Conservation (phyloP, 495 filamentous ascomycete species). For the Aspergillus panamensis region DNA sequence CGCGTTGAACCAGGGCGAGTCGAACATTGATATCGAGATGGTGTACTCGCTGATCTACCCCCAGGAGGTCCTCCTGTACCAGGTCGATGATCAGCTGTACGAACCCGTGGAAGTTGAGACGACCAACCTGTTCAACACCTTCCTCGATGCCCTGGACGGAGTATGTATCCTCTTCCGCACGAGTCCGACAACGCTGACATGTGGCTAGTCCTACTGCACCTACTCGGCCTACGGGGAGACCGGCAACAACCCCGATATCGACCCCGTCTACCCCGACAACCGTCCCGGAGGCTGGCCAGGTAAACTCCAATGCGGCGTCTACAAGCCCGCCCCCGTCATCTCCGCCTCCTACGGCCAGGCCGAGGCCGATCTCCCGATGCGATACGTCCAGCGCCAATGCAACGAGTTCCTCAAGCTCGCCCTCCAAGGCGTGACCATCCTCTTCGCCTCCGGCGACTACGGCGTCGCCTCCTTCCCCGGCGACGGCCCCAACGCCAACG, state of each 20-base stretch:
- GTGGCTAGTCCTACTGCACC: slow-evolving; percentile 45
- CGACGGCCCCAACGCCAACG: slow-evolving; percentile 35
- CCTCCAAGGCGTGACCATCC: slow-evolving; percentile 56
- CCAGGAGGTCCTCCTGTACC: slow-evolving; percentile 55
- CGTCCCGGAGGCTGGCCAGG: slow-evolving; percentile 53
- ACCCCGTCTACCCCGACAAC: slow-evolving; percentile 55
- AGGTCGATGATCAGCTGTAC: slow-evolving; percentile 54
- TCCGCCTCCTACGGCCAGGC: slow-evolving; percentile 55
- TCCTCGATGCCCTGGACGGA: slow-evolving; percentile 61
- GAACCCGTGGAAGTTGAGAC: slow-evolving; percentile 25
- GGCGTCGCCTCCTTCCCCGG: slow-evolving; percentile 46
- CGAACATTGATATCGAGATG: slow-evolving; percentile 50
- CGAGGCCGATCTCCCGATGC: slow-evolving; percentile 49
- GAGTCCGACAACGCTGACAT: not conserved
- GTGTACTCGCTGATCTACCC: slow-evolving; percentile 54
- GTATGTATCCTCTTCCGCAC: not conserved
- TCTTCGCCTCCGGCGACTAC: slow-evolving; percentile 59
- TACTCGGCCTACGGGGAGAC: slow-evolving; percentile 43
- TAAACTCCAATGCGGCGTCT: slow-evolving; percentile 57
- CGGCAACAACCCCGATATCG: slow-evolving; percentile 52
- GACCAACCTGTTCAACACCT: slow-evolving; percentile 41
- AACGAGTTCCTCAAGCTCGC: slow-evolving; percentile 64
- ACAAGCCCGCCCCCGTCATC: slow-evolving; percentile 57
- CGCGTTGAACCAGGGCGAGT: slow-evolving; percentile 37
- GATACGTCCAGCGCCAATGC: slow-evolving; percentile 55